These are phyloP conservation scores for Phytophthora kernoviae DNA, from an alignment of 352 stramenopile genomes.

Conservation along the genomic window DNA sequence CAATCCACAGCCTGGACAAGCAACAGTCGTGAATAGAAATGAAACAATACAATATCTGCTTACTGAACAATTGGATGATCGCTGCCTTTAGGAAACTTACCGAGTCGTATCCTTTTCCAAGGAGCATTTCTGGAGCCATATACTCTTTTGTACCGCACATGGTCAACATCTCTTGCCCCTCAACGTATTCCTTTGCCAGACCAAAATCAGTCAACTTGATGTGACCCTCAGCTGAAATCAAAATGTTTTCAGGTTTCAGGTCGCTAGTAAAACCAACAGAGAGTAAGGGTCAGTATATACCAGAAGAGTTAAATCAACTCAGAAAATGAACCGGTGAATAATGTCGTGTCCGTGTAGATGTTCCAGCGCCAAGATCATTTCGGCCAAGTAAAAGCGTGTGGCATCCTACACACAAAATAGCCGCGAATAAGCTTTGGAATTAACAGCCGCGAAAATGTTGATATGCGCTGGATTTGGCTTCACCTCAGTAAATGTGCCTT, in stretches of 20 bases:
- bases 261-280: conserved; percentile 45
- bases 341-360: conserved; percentile 83
- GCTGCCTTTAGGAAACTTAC: conserved; percentile 30
- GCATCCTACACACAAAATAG: conserved; percentile 44
- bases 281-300: neutral
- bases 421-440: neutral
- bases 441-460: neutral
- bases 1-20: conserved; percentile 71
- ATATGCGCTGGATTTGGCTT: neutral
- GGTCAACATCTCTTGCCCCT: conserved; percentile 74
- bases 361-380: conserved; percentile 86
- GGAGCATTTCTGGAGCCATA: conserved; percentile 87
- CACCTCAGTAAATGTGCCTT: conserved; percentile 75
- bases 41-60: conserved; percentile 5
- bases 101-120: conserved; percentile 82
- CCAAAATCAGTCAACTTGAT: conserved; percentile 94
- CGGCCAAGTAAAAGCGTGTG: conserved; percentile 78
- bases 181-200: conserved; percentile 73
- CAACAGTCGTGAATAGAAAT: neutral
- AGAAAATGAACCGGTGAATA: conserved; percentile 68
- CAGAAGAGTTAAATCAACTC: neutral
- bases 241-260: conserved; percentile 93
- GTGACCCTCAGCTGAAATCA: conserved; percentile 89
- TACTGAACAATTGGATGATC: neutral
- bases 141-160: conserved; percentile 88